These are phyloP conservation scores for Stagonosporopsis rhizophila DNA, from an alignment of 2,329 filamentous ascomycete species.

Conservation along the genomic window DNA sequence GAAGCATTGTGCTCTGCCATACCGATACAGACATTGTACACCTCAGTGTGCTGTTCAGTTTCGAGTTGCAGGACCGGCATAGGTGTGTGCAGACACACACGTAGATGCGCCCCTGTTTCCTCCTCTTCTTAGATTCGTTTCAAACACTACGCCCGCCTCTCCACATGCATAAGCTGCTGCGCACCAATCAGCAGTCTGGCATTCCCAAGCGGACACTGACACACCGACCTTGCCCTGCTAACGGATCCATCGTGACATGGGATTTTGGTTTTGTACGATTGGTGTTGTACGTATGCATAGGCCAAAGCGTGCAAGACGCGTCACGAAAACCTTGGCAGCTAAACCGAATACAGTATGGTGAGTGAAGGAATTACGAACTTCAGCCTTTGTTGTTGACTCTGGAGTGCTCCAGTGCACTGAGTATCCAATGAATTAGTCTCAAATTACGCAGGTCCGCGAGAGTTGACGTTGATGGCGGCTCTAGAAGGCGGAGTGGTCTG, in stretches of 20 bases:
- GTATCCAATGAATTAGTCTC: background rate
- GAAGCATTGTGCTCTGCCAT: background rate
- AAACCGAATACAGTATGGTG: conserved; percentile 1
- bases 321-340: conserved; percentile 5
- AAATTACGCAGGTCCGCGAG: conserved; percentile 3
- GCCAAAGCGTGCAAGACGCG: background rate
- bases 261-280: conserved; percentile 12
- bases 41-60: background rate
- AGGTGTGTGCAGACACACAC: background rate
- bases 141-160: conserved; percentile 1
- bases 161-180: conserved; percentile 6
- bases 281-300: conserved; percentile 9
- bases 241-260: conserved; percentile 3
- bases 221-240: background rate
- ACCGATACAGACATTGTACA: background rate
- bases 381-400: background rate
- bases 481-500: conserved; percentile 7
- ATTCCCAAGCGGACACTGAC: conserved; percentile 4
- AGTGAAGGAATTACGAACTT: conserved; percentile 9
- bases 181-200: conserved; percentile 3
- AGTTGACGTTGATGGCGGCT: conserved; percentile 7
- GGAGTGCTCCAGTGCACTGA: background rate
- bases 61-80: background rate
- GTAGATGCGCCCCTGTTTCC: background rate
- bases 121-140: conserved; percentile 9